phyloP scores from a whole-genome alignment of 805 yeast genomes.

The Cyberlindnera amylophila region DNA sequence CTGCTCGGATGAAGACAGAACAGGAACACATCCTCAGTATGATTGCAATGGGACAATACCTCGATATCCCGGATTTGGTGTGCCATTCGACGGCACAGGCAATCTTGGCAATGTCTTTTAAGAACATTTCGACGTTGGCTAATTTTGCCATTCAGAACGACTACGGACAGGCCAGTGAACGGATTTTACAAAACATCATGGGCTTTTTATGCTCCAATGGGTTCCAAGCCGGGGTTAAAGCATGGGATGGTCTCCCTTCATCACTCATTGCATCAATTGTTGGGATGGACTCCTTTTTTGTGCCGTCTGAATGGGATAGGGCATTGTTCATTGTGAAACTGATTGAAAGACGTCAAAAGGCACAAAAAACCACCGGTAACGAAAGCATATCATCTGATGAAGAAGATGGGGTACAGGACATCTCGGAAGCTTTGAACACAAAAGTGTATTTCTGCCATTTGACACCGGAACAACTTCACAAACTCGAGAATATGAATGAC shows the following conservation, averaged over 20 bases:
- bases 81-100: slow-evolving; percentile 40
- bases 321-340: slow-evolving; percentile 43
- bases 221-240: slow-evolving; percentile 41
- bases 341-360: slow-evolving; percentile 34
- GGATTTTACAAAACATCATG: slow-evolving; percentile 43
- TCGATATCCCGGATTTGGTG: slow-evolving; percentile 43
- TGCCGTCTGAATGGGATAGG: slow-evolving; percentile 54
- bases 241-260: slow-evolving; percentile 46
- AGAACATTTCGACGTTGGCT: slow-evolving; percentile 35
- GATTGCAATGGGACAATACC: slow-evolving; percentile 48
- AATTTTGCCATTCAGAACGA: slow-evolving; percentile 40
- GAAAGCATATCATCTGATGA: slow-evolving; percentile 2
- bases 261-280: slow-evolving; percentile 41
- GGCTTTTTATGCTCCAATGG: slow-evolving; percentile 47
- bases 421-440: slow-evolving; percentile 36
- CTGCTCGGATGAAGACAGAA: slow-evolving; percentile 31
- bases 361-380: not conserved
- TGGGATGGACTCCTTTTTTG: slow-evolving; percentile 48
- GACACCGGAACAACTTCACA: slow-evolving; percentile 43
- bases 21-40: slow-evolving; percentile 36
- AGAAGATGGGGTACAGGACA: slow-evolving; percentile 12
- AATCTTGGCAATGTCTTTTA: slow-evolving; percentile 32
- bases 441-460: slow-evolving; percentile 46
- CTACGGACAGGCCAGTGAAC: slow-evolving; percentile 44
- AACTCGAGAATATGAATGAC: slow-evolving; percentile 38